Evolutionary conservation across 768 basidiomycete species (phyloP).

Genomic region (Asterophora parasitica): DNA sequence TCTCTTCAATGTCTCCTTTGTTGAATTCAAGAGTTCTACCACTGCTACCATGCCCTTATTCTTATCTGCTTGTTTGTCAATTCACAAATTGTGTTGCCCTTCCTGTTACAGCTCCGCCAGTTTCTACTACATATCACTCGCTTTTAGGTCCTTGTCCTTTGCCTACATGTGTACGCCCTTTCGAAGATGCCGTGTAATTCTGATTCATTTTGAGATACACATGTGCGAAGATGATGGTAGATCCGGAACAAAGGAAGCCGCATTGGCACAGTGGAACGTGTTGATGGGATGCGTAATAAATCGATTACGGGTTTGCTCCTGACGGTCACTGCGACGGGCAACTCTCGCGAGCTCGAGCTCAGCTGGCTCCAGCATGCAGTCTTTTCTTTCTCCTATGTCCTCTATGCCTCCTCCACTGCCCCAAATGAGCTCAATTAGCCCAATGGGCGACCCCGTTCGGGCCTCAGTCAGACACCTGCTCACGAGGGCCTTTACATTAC

Average conservation of each 20-base stretch:
- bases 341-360: constrained; percentile 17
- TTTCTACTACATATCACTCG: no score
- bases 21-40: no score
- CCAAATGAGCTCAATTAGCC: constrained; percentile 16
- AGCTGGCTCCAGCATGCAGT: constrained; percentile 22
- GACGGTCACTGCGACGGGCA: constrained; percentile 18
- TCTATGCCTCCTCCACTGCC: constrained; percentile 14
- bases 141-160: no score
- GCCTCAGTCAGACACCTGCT: constrained; percentile 68
- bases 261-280: constrained; percentile 1
- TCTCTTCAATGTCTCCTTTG: no score
- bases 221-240: background rate
- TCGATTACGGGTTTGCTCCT: constrained; percentile 15
- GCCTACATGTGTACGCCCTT: no score
- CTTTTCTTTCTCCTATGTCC: constrained; percentile 21
- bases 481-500: constrained; percentile 58
- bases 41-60: no score
- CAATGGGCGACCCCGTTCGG: constrained; percentile 44
- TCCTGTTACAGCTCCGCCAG: no score
- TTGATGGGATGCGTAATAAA: constrained; percentile 13
- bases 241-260: constrained; percentile 3
- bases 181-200: no score
- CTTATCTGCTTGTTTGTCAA: no score
- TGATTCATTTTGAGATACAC: no score
- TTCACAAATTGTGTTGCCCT: no score